A percentile compares a stretch with the other conserved stretches of the same genome.
Evolutionary conservation across 805 yeast species (phyloP).

Genomic region (Ogataea pini): DNA sequence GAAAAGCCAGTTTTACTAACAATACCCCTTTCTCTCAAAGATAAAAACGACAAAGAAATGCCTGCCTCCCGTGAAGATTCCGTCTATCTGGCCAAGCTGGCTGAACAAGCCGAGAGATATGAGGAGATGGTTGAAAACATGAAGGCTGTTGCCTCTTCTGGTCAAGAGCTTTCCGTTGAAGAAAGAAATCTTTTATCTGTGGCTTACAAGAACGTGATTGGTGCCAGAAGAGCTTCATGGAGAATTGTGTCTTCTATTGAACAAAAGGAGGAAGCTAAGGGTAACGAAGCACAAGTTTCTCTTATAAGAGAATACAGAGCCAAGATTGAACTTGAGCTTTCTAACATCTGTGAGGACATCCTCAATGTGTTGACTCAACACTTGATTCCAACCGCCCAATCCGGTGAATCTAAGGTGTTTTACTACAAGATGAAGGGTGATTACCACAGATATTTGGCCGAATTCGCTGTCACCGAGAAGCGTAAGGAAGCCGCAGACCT

Average conservation of each 20-base stretch:
- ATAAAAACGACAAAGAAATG: slow-evolving; percentile 40
- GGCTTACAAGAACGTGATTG: slow-evolving; percentile 97
- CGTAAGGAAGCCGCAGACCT: slow-evolving; percentile 91
- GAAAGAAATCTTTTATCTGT: slow-evolving; percentile 96
- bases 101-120: slow-evolving; percentile 99
- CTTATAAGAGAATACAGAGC: slow-evolving; percentile 93
- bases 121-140: slow-evolving; percentile 99
- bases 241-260: slow-evolving; percentile 97
- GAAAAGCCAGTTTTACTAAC: slow-evolving; percentile 11
- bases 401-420: slow-evolving; percentile 97
- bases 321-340: slow-evolving; percentile 89
- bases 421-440: slow-evolving; percentile 99
- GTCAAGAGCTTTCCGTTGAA: slow-evolving; percentile 94
- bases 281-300: slow-evolving; percentile 85
- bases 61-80: slow-evolving; percentile 94
- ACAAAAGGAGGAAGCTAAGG: slow-evolving; percentile 97
- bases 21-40: no score
- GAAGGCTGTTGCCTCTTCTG: slow-evolving; percentile 96
- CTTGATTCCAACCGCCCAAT: slow-evolving; percentile 89
- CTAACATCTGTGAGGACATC: slow-evolving; percentile 92
- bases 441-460: slow-evolving; percentile 98
- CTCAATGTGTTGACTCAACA: slow-evolving; percentile 83
- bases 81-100: slow-evolving; percentile 95
- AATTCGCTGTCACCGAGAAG: slow-evolving; percentile 88
- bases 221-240: slow-evolving; percentile 99